Conservation (phyloP, 1,284 basidiomycete genomes). For the Leccinum subrobustum region DNA sequence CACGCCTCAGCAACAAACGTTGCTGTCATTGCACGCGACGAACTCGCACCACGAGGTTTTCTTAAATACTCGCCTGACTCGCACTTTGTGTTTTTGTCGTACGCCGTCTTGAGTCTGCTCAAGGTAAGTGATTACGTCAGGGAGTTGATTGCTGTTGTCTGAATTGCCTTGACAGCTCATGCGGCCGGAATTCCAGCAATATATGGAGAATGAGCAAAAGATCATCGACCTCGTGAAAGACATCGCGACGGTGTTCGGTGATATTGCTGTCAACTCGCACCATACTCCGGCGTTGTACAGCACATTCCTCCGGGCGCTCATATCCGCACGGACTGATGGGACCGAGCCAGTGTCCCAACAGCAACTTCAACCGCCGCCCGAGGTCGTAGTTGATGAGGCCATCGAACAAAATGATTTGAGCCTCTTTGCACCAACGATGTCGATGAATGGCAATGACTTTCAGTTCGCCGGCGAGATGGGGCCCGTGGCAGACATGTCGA, state of each 20-base stretch:
- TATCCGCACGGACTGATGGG: slow-evolving; percentile 57
- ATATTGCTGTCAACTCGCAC: slow-evolving; percentile 66
- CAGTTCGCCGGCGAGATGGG: slow-evolving; percentile 79
- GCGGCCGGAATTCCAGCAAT: slow-evolving; percentile 77
- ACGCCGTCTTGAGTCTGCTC: slow-evolving; percentile 82
- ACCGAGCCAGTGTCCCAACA: slow-evolving; percentile 22
- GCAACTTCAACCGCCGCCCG: slow-evolving; percentile 24
- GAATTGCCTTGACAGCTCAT: slow-evolving; percentile 53
- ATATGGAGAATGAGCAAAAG: slow-evolving; percentile 70
- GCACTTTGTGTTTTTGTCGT: slow-evolving; percentile 88
- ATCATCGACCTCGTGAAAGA: slow-evolving; percentile 76
- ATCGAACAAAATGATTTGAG: slow-evolving; percentile 26
- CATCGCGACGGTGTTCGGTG: slow-evolving; percentile 78
- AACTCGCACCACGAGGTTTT: slow-evolving; percentile 73
- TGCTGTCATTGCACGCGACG: slow-evolving; percentile 69
- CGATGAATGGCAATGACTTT: slow-evolving; percentile 45
- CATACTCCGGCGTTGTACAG: slow-evolving; percentile 89
- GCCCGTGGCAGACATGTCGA: slow-evolving; percentile 72
- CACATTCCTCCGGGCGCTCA: slow-evolving; percentile 79
- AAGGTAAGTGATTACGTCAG: slow-evolving; percentile 55
- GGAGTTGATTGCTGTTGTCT: slow-evolving; percentile 2
- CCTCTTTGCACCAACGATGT: slow-evolving; percentile 26
- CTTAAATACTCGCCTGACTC: slow-evolving; percentile 89
- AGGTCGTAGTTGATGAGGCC: slow-evolving; percentile 20
- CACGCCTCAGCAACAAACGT: slow-evolving; percentile 74